These are phyloP conservation scores for Picea sitchensis DNA, from an alignment of 75 land plant species.

Conservation along the genomic window DNA sequence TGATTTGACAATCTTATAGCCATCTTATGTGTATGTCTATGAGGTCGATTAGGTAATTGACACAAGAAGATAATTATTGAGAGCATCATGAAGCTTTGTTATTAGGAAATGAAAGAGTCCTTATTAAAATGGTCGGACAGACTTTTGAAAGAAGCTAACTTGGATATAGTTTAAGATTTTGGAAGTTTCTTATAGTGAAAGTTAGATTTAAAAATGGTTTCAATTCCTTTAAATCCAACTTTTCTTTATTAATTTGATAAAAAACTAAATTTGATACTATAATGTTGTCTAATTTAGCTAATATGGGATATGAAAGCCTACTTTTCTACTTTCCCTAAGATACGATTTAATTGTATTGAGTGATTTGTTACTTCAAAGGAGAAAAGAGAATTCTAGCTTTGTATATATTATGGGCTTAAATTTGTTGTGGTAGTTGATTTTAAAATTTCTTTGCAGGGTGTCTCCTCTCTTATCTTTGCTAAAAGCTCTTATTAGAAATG, in stretches of 20 bases:
- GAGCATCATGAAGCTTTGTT: too few species aligned
- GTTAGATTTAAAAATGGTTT: too few species aligned
- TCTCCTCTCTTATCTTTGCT: conserved; percentile 21
- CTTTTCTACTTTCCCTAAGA: neutral
- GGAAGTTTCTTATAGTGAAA: neutral
- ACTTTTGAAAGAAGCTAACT: too few species aligned
- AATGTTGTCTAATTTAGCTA: neutral
- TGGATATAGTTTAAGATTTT: neutral
- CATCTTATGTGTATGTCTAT: too few species aligned
- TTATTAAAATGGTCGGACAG: too few species aligned
- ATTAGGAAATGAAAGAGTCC: too few species aligned
- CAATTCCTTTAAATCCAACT: too few species aligned
- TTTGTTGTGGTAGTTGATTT: neutral
- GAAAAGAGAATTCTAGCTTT: neutral
- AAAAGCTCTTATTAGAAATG: conserved; percentile 45
- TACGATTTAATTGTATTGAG: neutral
- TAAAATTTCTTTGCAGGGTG: neutral
- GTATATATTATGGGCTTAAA: neutral
- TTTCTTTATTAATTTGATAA: too few species aligned
- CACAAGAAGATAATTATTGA: too few species aligned
- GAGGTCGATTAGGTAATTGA: too few species aligned
- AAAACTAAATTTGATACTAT: too few species aligned
- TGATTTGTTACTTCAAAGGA: neutral
- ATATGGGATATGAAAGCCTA: neutral
- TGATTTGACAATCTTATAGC: too few species aligned